Evolutionary conservation across 2,329 filamentous ascomycete genomes (phyloP).

Genomic region (Verticillium zaregamsianum): DNA sequence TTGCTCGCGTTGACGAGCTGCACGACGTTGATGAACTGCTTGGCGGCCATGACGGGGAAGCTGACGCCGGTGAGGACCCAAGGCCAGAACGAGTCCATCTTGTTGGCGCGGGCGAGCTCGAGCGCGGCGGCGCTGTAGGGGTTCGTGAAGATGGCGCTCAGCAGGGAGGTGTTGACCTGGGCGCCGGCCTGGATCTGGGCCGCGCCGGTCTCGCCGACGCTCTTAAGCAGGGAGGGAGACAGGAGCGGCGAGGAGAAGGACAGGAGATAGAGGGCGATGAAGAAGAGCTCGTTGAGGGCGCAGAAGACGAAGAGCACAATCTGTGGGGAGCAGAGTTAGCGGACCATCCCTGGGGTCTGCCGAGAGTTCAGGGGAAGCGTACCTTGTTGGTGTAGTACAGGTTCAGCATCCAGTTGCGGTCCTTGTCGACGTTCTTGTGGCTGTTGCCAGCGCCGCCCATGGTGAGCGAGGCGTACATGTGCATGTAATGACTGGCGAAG

Average conservation of each 20-base stretch:
- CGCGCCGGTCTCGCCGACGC: conserved; percentile 49
- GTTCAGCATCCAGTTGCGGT: conserved; percentile 83
- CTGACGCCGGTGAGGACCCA: conserved; percentile 76
- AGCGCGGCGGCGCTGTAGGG: conserved; percentile 90
- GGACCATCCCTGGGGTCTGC: too few relatives aligned
- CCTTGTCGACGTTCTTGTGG: conserved; percentile 92
- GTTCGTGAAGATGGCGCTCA: conserved; percentile 75
- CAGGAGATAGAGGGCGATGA: conserved; percentile 95
- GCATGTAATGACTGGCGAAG: conserved; percentile 95
- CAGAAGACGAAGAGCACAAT: conserved; percentile 89
- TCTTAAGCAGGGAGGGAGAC: conserved; percentile 74
- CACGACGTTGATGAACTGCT: conserved; percentile 91
- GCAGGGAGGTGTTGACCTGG: conserved; percentile 64
- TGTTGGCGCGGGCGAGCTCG: conserved; percentile 90
- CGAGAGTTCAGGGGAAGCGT: conserved; percentile 10
- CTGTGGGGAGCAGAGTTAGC: conserved; percentile 39
- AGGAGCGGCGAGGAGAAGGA: conserved; percentile 91
- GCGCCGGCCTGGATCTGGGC: conserved; percentile 58
- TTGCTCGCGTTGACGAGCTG: conserved; percentile 91
- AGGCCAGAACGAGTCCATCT: conserved; percentile 67
- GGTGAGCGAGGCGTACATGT: conserved; percentile 94
- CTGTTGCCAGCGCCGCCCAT: conserved; percentile 77
- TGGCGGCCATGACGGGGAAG: conserved; percentile 81
- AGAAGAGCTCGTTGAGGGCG: conserved; percentile 90
- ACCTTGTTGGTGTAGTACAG: conserved; percentile 98